Conservation (phyloP, 208 protist species). For the Trypanosoma mega region DNA sequence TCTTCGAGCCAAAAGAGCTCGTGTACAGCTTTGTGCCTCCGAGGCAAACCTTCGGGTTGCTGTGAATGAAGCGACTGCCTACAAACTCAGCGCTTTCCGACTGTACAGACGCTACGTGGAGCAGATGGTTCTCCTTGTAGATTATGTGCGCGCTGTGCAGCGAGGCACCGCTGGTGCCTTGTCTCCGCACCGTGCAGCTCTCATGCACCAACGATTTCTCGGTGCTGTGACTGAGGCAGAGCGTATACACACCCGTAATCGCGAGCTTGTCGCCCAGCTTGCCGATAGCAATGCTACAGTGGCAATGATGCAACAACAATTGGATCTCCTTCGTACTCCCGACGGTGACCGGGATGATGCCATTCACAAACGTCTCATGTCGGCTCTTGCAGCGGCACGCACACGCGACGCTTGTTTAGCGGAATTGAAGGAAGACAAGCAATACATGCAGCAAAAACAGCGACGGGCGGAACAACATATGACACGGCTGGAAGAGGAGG, state of each 20-base stretch:
- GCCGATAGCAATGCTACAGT: slow-evolving; percentile 56
- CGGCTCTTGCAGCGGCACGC: slow-evolving; percentile 45
- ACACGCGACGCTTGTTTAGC: slow-evolving; percentile 49
- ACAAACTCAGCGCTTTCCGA: slow-evolving; percentile 82
- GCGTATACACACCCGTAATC: slow-evolving; percentile 32
- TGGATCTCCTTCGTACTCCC: slow-evolving; percentile 39
- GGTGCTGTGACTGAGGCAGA: slow-evolving; percentile 44
- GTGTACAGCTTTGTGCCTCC: slow-evolving; percentile 74
- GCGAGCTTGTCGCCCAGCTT: slow-evolving; percentile 46
- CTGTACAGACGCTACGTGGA: slow-evolving; percentile 83
- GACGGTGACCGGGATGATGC: slow-evolving; percentile 38
- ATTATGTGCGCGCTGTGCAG: slow-evolving; percentile 76
- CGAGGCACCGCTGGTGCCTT: slow-evolving; percentile 52
- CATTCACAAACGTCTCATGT: slow-evolving; percentile 42
- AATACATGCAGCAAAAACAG: slow-evolving; percentile 55
- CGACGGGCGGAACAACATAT: slow-evolving; percentile 54
- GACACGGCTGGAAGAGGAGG: slow-evolving; percentile 61
- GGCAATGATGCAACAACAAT: slow-evolving; percentile 58
- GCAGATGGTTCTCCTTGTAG: slow-evolving; percentile 67
- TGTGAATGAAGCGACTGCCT: slow-evolving; percentile 79
- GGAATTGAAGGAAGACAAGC: slow-evolving; percentile 66
- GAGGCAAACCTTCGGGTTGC: slow-evolving; percentile 88
- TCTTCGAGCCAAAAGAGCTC: slow-evolving; percentile 63
- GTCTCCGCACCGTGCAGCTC: slow-evolving; percentile 63
- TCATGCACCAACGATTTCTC: slow-evolving; percentile 67